Conservation (phyloP, 805 yeast species). For the Nakazawaea peltata region DNA sequence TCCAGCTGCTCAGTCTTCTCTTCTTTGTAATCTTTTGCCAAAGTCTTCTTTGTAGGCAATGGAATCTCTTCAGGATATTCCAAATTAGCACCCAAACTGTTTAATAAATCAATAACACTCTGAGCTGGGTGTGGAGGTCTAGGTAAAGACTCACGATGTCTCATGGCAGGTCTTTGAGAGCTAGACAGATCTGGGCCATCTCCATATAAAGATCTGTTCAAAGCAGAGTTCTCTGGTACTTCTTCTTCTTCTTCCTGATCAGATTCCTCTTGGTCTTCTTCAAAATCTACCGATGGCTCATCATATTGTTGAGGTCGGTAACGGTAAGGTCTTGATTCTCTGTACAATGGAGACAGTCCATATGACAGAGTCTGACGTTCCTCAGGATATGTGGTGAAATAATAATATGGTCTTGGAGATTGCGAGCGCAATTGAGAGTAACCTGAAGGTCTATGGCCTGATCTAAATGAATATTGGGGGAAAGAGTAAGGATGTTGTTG, state of each 20-base stretch:
- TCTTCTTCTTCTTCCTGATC: slow-evolving; percentile 1
- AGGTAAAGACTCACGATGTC: slow-evolving; percentile 5
- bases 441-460: no score
- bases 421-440: no score
- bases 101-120: slow-evolving; percentile 9
- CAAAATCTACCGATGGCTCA: slow-evolving; percentile 1
- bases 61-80: slow-evolving; percentile 4
- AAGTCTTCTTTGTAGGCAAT: slow-evolving; percentile 8
- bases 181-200: slow-evolving; percentile 5
- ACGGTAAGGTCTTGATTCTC: no score
- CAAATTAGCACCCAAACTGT: slow-evolving; percentile 6
- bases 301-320: no score
- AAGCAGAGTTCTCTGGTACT: neutral
- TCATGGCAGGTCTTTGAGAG: slow-evolving; percentile 3
- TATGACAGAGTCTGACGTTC: neutral
- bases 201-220: slow-evolving; percentile 11
- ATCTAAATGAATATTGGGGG: neutral
- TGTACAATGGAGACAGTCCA: neutral
- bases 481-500: neutral
- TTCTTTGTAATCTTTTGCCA: neutral
- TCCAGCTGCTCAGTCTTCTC: neutral
- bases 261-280: slow-evolving; percentile 3
- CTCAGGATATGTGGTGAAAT: neutral
- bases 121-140: slow-evolving; percentile 7
- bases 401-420: slow-evolving; percentile 4